Conservation (phyloP, 2,329 filamentous ascomycete genomes). For the Nectriaceae sp. region DNA sequence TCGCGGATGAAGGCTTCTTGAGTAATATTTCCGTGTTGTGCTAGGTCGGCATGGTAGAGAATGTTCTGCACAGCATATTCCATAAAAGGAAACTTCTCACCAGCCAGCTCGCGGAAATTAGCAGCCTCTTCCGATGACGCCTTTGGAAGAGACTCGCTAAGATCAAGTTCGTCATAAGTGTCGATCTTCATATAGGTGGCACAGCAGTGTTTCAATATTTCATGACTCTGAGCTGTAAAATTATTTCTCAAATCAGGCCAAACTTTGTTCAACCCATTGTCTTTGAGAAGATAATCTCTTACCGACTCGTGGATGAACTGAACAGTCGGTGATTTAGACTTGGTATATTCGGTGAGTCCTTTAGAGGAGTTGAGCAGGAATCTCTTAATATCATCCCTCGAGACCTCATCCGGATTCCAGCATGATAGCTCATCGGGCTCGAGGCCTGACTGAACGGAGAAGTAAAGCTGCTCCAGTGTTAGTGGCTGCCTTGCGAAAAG, state of each 20-base stretch:
- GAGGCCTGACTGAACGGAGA: conserved; percentile 14
- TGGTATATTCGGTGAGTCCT: conserved; percentile 48
- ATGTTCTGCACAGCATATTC: conserved; percentile 12
- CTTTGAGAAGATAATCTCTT: conserved; percentile 46
- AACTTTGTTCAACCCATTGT: conserved; percentile 26
- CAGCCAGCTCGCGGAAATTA: not conserved
- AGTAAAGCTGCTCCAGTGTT: conserved; percentile 45
- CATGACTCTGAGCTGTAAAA: conserved; percentile 3
- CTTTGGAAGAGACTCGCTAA: not conserved
- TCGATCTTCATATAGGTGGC: conserved; percentile 7
- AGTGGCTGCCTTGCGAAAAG: conserved; percentile 51
- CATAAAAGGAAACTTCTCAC: conserved; percentile 10
- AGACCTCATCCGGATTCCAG: conserved; percentile 23
- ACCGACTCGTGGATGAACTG: conserved; percentile 59
- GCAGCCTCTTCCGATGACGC: not conserved
- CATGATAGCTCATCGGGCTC: not conserved
- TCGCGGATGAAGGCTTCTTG: not conserved
- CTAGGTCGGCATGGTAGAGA: conserved; percentile 12
- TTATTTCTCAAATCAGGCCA: conserved; percentile 14
- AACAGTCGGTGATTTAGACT: conserved; percentile 32
- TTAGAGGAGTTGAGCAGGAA: conserved; percentile 49
- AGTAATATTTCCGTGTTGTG: rapidly evolving
- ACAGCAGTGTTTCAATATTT: conserved; percentile 10
- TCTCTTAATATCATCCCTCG: conserved; percentile 1
- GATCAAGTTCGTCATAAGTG: not conserved